These are phyloP conservation scores for Melampsora abietis-canadensis DNA, from an alignment of 1,284 basidiomycete genomes.

Conservation along the genomic window DNA sequence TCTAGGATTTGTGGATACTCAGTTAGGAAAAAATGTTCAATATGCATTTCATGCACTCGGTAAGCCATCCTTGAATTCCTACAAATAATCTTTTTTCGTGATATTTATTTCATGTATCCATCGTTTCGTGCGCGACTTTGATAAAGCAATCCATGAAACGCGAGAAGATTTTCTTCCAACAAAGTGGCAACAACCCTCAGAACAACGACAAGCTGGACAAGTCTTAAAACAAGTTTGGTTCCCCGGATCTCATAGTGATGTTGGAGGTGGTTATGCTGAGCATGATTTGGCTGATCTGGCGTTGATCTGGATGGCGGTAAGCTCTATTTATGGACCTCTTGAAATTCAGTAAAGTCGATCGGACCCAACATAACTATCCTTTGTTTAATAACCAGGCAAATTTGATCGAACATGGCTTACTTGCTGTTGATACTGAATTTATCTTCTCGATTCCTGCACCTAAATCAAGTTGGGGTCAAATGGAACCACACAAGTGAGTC, in stretches of 20 bases:
- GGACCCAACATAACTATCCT: no score
- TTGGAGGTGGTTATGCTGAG: constrained; percentile 50
- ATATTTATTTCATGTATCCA: background rate
- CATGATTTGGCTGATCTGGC: constrained; percentile 51
- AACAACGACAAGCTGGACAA: constrained; percentile 45
- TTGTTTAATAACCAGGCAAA: constrained; percentile 23
- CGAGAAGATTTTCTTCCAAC: constrained; percentile 51
- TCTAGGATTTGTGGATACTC: background rate
- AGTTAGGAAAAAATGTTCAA: background rate
- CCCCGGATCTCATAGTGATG: constrained; percentile 50
- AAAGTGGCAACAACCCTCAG: constrained; percentile 47
- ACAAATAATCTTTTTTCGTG: no score
- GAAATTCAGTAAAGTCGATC: background rate
- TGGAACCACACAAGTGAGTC: constrained; percentile 30
- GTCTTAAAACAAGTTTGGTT: constrained; percentile 52
- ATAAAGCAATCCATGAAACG: constrained; percentile 48
- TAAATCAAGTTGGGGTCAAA: constrained; percentile 21
- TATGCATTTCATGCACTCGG: background rate
- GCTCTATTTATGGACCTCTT: background rate
- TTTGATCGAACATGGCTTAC: constrained; percentile 24
- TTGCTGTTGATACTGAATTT: constrained; percentile 27
- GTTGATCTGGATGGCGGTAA: constrained; percentile 51
- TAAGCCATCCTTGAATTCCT: background rate
- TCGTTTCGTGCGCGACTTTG: background rate
- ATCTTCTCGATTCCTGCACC: constrained; percentile 13